A percentile compares a stretch with the other conserved stretches of the same genome.
Conservation (phyloP, 345 rosid genomes). For the Hypericum androsaemum region DNA sequence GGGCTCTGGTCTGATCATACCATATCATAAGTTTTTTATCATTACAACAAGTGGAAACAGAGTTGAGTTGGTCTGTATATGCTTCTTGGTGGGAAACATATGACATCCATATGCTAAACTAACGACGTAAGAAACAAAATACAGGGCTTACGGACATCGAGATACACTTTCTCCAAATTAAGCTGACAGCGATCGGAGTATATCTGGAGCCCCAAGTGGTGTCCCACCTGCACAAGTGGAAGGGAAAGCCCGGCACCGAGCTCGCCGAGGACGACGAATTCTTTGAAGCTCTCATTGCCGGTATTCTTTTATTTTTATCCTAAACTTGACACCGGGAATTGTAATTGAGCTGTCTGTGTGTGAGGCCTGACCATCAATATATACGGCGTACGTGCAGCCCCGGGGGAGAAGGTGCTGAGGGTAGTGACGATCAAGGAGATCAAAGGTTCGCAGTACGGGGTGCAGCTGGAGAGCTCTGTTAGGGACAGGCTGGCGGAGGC, state of each 20-base stretch:
- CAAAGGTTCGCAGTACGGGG: slow-evolving; percentile 91
- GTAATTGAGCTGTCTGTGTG: too few species aligned
- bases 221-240: slow-evolving; percentile 52
- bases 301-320: slow-evolving; percentile 16
- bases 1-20: too few species aligned
- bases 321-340: too few species aligned
- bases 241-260: slow-evolving; percentile 50
- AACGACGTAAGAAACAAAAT: too few species aligned
- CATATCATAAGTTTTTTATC: too few species aligned
- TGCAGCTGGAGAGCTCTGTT: slow-evolving; percentile 65
- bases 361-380: too few species aligned
- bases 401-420: slow-evolving; percentile 59
- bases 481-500: slow-evolving; percentile 76
- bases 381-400: slow-evolving; percentile 29
- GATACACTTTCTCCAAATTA: slow-evolving; percentile 85
- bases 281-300: slow-evolving; percentile 63
- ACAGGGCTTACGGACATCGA: slow-evolving; percentile 87
- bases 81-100: neutral
- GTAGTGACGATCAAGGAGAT: slow-evolving; percentile 89
- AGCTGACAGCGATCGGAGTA: slow-evolving; percentile 91
- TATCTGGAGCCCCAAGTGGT: slow-evolving; percentile 63
- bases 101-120: neutral
- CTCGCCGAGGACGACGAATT: slow-evolving; percentile 67
- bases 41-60: too few species aligned
- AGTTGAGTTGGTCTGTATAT: neutral